Percentiles rank a stretch among this genome's conserved stretches.
These are phyloP conservation scores for Trichoderma lentiforme DNA, from an alignment of 2,329 filamentous ascomycete species.

Conservation along the genomic window DNA sequence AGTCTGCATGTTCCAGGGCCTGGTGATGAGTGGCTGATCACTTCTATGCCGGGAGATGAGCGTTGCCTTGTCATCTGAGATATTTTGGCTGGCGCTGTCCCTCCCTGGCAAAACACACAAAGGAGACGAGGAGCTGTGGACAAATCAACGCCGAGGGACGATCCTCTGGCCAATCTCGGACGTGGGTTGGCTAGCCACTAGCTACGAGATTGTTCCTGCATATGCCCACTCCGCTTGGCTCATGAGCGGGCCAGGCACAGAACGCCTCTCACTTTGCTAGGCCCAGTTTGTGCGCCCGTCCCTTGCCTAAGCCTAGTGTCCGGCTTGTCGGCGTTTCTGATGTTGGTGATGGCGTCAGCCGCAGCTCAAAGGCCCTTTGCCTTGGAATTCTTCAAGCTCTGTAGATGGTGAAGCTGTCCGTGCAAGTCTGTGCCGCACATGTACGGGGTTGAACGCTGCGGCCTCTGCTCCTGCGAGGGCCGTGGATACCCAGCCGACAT, in stretches of 20 bases:
- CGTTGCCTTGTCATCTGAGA: conserved; percentile 18
- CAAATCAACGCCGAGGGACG: conserved; percentile 11
- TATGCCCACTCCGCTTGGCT: conserved; percentile 25
- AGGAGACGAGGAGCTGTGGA: background rate
- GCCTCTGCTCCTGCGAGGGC: background rate
- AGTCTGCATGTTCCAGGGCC: background rate
- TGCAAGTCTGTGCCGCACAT: background rate
- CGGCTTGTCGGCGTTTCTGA: conserved; percentile 15
- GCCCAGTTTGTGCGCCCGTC: background rate
- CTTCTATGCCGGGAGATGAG: conserved; percentile 25
- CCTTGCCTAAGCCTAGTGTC: conserved; percentile 4
- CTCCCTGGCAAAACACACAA: background rate
- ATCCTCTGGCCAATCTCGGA: conserved; percentile 20
- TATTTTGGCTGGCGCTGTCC: background rate
- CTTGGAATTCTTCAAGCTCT: background rate
- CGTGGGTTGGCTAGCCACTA: conserved; percentile 21
- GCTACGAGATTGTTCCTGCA: conserved; percentile 33
- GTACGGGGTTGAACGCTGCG: background rate
- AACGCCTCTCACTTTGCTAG: conserved; percentile 2
- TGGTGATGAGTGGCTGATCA: conserved; percentile 17
- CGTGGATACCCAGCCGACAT: background rate
- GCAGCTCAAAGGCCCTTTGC: background rate
- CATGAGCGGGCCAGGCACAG: conserved; percentile 13
- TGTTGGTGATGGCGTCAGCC: conserved; percentile 7
- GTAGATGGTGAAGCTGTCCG: background rate